Percentiles rank a stretch among this genome's conserved stretches.
Conservation (phyloP, 2,329 filamentous ascomycete species). For the Pyrenophora graminea region DNA sequence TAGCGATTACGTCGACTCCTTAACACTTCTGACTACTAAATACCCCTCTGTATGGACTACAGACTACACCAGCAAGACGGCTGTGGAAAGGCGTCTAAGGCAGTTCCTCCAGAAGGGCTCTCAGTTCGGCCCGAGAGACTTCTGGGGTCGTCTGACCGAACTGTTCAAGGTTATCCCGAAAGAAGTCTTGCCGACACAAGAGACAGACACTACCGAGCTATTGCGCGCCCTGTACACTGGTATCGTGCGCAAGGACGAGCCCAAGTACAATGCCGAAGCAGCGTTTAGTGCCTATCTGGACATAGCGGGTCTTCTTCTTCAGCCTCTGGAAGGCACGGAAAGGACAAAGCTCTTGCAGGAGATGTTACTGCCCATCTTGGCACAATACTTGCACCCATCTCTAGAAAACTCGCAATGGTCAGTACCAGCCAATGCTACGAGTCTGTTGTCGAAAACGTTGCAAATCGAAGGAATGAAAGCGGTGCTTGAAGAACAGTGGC, state of each 20-base stretch:
- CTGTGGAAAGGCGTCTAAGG: conserved; percentile 63
- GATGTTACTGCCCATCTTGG: conserved; percentile 57
- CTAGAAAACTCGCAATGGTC: conserved; percentile 55
- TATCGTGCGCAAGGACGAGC: conserved; percentile 74
- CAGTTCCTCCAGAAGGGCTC: conserved; percentile 82
- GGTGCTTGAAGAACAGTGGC: conserved; percentile 65
- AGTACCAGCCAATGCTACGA: conserved; percentile 50
- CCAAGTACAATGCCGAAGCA: conserved; percentile 65
- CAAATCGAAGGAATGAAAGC: conserved; percentile 50
- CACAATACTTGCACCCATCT: conserved; percentile 57
- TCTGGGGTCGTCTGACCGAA: conserved; percentile 71
- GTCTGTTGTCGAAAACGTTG: conserved; percentile 50
- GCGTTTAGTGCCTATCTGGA: conserved; percentile 80
- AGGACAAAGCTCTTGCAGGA: conserved; percentile 51
- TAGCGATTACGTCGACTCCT: conserved; percentile 68
- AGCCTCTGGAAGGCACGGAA: conserved; percentile 51
- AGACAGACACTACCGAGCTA: conserved; percentile 63
- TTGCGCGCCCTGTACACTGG: conserved; percentile 71
- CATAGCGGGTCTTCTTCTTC: conserved; percentile 56
- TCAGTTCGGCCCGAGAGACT: conserved; percentile 71
- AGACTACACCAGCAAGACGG: conserved; percentile 62
- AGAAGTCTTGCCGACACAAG: conserved; percentile 58
- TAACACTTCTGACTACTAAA: conserved; percentile 67
- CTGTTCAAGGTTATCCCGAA: conserved; percentile 63
- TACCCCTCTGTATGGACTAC: conserved; percentile 76